These are phyloP conservation scores for Hydrangea macrophylla DNA, from an alignment of 148 eudicot species.

Conservation along the genomic window DNA sequence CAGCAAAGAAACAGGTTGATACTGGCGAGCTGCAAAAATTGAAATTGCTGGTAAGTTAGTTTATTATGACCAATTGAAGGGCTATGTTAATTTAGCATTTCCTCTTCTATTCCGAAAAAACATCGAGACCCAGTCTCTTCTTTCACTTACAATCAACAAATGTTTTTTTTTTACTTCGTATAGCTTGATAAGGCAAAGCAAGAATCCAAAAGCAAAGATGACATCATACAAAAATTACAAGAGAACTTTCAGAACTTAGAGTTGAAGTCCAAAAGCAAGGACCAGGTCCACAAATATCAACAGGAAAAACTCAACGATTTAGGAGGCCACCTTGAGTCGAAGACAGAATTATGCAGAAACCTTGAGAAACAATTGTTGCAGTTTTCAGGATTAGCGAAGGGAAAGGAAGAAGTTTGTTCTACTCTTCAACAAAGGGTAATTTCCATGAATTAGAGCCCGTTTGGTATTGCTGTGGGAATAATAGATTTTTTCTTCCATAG, in stretches of 20 bases:
- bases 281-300: conserved; percentile 60
- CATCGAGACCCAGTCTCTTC: neutral
- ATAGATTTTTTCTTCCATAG: no score
- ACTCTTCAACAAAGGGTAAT: conserved; percentile 63
- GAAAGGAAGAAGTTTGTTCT: conserved; percentile 60
- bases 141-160: neutral
- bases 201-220: conserved; percentile 74
- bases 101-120: neutral
- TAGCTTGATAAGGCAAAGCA: conserved; percentile 83
- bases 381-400: conserved; percentile 61
- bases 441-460: no score
- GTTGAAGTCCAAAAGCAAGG: conserved; percentile 70
- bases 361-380: conserved; percentile 57
- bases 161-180: neutral
- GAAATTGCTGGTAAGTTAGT: conserved; percentile 58
- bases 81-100: neutral
- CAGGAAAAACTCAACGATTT: conserved; percentile 69
- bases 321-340: conserved; percentile 59
- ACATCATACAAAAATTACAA: conserved; percentile 58
- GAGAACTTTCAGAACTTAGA: conserved; percentile 67
- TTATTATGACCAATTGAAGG: neutral
- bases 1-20: conserved; percentile 74
- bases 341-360: conserved; percentile 42
- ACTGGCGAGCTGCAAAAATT: conserved; percentile 75
- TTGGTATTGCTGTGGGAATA: no score